phyloP scores from a whole-genome alignment of 2,329 filamentous ascomycete genomes.

The Talaromyces sp. region DNA sequence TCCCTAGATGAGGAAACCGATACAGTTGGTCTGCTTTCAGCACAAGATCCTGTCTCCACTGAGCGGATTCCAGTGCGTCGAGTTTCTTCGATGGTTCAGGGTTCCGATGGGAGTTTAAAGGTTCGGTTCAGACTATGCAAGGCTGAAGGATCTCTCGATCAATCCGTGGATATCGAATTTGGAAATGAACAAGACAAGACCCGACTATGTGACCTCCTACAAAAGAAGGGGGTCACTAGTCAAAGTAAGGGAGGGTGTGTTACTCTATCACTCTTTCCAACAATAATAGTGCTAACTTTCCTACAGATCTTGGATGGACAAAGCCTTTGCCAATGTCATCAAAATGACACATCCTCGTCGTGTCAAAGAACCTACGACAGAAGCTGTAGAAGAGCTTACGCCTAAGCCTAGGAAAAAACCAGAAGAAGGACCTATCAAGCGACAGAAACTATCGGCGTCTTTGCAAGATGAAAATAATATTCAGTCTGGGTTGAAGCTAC shows the following conservation, averaged over 20 bases:
- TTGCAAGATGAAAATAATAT: conserved; percentile 21
- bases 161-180: conserved; percentile 26
- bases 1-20: conserved; percentile 13
- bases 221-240: conserved; percentile 11
- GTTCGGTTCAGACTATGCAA: conserved; percentile 24
- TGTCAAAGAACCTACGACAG: conserved; percentile 15
- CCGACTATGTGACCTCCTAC: conserved; percentile 17
- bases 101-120: conserved; percentile 21
- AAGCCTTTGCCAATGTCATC: conserved; percentile 20
- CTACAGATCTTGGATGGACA: conserved; percentile 29
- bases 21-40: conserved; percentile 9
- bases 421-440: conserved; percentile 15
- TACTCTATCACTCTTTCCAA: not conserved
- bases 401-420: conserved; percentile 9
- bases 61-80: conserved; percentile 17
- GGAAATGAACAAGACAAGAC: conserved; percentile 16
- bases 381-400: not conserved
- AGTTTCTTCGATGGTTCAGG: conserved; percentile 17
- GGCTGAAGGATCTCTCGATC: conserved; percentile 11
- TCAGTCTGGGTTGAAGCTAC: conserved; percentile 7
- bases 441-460: conserved; percentile 26
- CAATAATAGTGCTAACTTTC: conserved; percentile 10
- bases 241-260: conserved; percentile 22
- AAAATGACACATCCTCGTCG: conserved; percentile 5
- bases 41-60: not conserved